A percentile compares a stretch with the other conserved stretches of the same genome.
These are phyloP conservation scores for Podospora comata DNA, from an alignment of 495 filamentous ascomycete genomes.

Conservation along the genomic window DNA sequence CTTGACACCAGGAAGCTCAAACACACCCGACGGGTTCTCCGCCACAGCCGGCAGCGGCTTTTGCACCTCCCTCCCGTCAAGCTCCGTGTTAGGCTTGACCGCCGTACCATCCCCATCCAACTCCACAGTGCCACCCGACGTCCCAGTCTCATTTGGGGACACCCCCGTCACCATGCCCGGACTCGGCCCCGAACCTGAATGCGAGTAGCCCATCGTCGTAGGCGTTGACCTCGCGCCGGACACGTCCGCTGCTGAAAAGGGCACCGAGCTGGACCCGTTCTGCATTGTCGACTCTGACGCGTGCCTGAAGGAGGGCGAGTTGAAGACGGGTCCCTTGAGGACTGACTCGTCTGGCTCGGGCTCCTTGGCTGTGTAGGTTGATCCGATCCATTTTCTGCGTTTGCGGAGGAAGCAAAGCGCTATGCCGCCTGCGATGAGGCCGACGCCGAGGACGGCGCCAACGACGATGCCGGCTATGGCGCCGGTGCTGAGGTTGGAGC, in stretches of 20 bases:
- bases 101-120: conserved; percentile 24
- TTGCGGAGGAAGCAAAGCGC: conserved; percentile 28
- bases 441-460: conserved; percentile 22
- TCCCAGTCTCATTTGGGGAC: background rate
- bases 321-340: conserved; percentile 28
- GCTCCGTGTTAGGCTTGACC: conserved; percentile 14
- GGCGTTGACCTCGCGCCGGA: conserved; percentile 6
- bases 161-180: conserved; percentile 2
- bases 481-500: conserved; percentile 26
- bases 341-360: conserved; percentile 23
- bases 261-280: conserved; percentile 7
- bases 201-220: conserved; percentile 13
- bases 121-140: conserved; percentile 17
- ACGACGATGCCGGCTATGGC: conserved; percentile 40
- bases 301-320: conserved; percentile 13
- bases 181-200: conserved; percentile 2
- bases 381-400: conserved; percentile 25
- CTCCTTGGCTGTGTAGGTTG: conserved; percentile 15
- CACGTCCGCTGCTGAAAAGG: conserved; percentile 18
- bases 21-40: conserved; percentile 14
- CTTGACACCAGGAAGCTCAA: conserved; percentile 16
- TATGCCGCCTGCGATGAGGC: conserved; percentile 24
- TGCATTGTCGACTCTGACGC: conserved; percentile 19
- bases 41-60: conserved; percentile 12
- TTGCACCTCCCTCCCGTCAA: conserved; percentile 20